Evolutionary conservation across 768 basidiomycete genomes (phyloP).

Genomic region (Botryobasidium botryosum): DNA sequence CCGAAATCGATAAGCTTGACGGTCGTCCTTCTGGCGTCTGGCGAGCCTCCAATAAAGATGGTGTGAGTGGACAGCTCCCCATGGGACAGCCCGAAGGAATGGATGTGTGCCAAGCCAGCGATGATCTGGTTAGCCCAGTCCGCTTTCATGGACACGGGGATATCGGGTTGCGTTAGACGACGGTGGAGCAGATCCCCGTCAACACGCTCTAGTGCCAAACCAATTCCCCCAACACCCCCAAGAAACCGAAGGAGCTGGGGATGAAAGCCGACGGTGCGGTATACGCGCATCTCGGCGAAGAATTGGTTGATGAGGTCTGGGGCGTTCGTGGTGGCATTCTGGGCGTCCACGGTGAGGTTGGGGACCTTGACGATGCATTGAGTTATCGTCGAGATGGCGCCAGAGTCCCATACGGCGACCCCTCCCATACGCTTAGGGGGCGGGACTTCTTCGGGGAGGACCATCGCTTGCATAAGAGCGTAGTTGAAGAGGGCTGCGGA

Average conservation of each 20-base stretch:
- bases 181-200: conserved; percentile 66
- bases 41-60: conserved; percentile 59
- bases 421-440: no score
- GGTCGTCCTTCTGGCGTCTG: no score
- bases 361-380: no score
- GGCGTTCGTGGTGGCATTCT: conserved; percentile 65
- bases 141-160: conserved; percentile 29
- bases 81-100: conserved; percentile 60
- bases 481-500: no score
- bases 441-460: no score
- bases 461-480: no score
- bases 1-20: conserved; percentile 76
- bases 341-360: no score
- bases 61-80: conserved; percentile 72
- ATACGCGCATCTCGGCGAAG: conserved; percentile 70
- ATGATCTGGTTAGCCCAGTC: conserved; percentile 76
- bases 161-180: no score
- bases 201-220: conserved; percentile 73
- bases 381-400: no score
- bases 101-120: conserved; percentile 64
- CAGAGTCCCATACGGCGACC: no score
- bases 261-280: conserved; percentile 60
- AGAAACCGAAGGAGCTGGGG: conserved; percentile 43
- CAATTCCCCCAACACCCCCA: conserved; percentile 22
- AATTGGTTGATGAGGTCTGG: conserved; percentile 73